Evolutionary conservation across 2,329 filamentous ascomycete species (phyloP), one percentile per base, ranked within the genome.

Genomic region (Alternaria arbusti): DNA sequence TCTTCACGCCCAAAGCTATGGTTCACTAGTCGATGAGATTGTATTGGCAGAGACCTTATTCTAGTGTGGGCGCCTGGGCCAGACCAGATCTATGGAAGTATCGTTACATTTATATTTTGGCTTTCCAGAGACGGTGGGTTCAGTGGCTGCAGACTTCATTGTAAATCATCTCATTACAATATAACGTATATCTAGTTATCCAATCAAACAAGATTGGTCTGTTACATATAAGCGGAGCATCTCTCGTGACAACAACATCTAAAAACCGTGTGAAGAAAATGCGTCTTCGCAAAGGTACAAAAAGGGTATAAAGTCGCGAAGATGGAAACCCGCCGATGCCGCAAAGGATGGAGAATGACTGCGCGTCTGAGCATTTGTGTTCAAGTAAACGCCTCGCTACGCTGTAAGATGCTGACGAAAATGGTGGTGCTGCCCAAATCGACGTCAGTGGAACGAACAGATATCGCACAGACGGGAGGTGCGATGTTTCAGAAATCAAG

Each of bases 281-380:
- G 55, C 10, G 32, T 54, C 8, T 57, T 20, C 13, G 47, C 23
- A 23, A 40, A 15, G 47, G 47, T 43, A 43, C 57, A 59, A 47
- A 40, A 30, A 26, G 50, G 49, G 57, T 59, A 59, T 59, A 54
- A 54, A 47, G 44, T 40, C 45, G 28, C 45, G 43, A 43, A 50
- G 22, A 26, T 28, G 49, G n/a, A 50, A 50, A 57, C 55, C 36
- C 22, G 20, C 50, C 40, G 20, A 54, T 52, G 47, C 57, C 30
- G 30, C 22, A 50, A 40, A 36, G 17, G 13, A 40, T 51, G 28
- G 47, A 51, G 30, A 15, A 23, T 22, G 17, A 23, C 22, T 23
- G 26, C 7, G 28, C 30, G 13, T 49, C 45, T 40, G 15, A 30
- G 17, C 32, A 17, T 51, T 32, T 1, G 20, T 7, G 49, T 49